Conservation (phyloP, 257 asterid species). For the Solanum piurae region DNA sequence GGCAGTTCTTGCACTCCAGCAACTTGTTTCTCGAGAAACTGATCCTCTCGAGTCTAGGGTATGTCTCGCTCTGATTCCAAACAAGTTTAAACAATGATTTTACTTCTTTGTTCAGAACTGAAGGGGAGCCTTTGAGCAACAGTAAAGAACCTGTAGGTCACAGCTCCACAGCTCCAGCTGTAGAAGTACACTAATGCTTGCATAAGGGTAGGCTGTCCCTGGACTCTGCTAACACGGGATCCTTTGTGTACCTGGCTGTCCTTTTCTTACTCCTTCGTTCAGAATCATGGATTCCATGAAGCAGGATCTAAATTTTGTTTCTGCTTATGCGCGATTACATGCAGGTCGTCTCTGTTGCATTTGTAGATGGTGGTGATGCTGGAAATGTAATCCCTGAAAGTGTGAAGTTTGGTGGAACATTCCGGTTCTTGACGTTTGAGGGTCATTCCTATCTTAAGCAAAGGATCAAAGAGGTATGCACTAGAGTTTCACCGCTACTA, state of each 20-base stretch:
- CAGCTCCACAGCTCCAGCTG: too few relatives aligned
- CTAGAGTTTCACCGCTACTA: neutral
- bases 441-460: constrained; percentile 35
- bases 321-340: neutral
- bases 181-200: too few relatives aligned
- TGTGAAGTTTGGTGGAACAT: constrained; percentile 78
- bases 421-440: constrained; percentile 48
- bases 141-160: too few relatives aligned
- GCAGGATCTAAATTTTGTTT: neutral
- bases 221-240: too few relatives aligned
- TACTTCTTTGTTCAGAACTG: neutral
- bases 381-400: constrained; percentile 61
- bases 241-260: too few relatives aligned
- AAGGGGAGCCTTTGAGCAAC: too few relatives aligned
- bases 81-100: neutral
- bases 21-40: constrained; percentile 79
- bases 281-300: neutral
- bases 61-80: neutral
- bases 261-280: too few relatives aligned
- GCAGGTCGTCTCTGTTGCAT: constrained; percentile 66
- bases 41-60: constrained; percentile 73
- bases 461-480: constrained; percentile 64
- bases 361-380: constrained; percentile 58
- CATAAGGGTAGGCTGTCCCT: too few relatives aligned
- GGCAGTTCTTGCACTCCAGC: constrained; percentile 67